Base-by-base conservation (phyloP, 208 protist genomes). In the Leishmania tarentolae region DNA sequence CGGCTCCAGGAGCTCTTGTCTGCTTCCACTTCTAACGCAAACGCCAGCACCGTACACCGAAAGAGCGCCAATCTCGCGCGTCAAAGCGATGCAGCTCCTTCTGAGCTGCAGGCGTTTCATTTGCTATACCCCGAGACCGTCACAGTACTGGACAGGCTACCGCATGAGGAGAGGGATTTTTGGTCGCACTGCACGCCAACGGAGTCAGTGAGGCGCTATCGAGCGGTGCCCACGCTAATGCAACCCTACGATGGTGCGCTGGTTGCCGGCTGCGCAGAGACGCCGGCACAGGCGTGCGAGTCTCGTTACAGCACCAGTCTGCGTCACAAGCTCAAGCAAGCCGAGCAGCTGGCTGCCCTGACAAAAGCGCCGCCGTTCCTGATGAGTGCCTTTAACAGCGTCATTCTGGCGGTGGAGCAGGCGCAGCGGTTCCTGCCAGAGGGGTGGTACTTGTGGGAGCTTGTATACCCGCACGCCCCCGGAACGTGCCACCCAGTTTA, bases 341-440 rank as follows among this genome's bases (percentile, higher is more conserved):
- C 91, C 37, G 90, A 94, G 81, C 86, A 87, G 53, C 88, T 97
- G 13, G 80, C 86, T 68, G 86, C 88, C n/a, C 84, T 97, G 13
- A 63, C 80, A 24, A 76, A 90, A 40, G 83, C 89, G 4, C 94
- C 94, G 76, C 92, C 92, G n/a, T 97, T 96, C 86, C 83, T 97
- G 53, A 98, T 98, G 95, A 87, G 89, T 70, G 92, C 93, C 37
- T 97, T 97, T 86, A 96, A 98, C 86, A 96, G 91, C 82, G 92
- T 85, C 19, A 70, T 98, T 44, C 72, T 90, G 28, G 90, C 88
- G 42, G 83, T 97, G 50, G 88, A 95, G 72, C 72, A 92, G 70
- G 83, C 82, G 66, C 90, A 97, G 85, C 78, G 83, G 17, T 74
- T 87, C 69, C 81, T 96, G 28, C 81, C 76, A 11, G 56, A 68